phyloP scores from a whole-genome alignment of 1,139 yeast species.

The Blastobotrys serpentis region DNA sequence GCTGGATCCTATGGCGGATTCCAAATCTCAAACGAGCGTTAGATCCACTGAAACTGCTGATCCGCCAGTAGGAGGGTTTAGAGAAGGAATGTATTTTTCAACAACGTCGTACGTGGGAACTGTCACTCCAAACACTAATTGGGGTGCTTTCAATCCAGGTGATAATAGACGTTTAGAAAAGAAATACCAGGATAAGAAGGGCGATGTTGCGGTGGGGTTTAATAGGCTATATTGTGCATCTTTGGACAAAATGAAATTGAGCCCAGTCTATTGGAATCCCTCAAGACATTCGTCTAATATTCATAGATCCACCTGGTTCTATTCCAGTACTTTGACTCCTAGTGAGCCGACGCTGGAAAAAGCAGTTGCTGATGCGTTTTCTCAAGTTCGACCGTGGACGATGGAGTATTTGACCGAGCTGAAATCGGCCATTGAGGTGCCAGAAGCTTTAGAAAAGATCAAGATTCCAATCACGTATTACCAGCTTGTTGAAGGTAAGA shows the following conservation, averaged over 20 bases:
- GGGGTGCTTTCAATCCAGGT: slow-evolving; percentile 43
- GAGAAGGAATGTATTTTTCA: slow-evolving; percentile 23
- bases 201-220: slow-evolving; percentile 38
- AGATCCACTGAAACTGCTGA: slow-evolving; percentile 26
- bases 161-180: slow-evolving; percentile 33
- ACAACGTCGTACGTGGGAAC: slow-evolving; percentile 30
- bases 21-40: slow-evolving; percentile 29
- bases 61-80: not conserved
- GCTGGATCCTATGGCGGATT: slow-evolving; percentile 7
- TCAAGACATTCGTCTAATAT: slow-evolving; percentile 34
- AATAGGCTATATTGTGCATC: slow-evolving; percentile 39
- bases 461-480: slow-evolving; percentile 30
- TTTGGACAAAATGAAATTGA: slow-evolving; percentile 25
- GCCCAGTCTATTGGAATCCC: slow-evolving; percentile 42
- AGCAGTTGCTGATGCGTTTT: slow-evolving; percentile 32
- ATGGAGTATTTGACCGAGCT: slow-evolving; percentile 35
- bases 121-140: slow-evolving; percentile 32
- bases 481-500: slow-evolving; percentile 19
- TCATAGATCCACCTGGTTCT: slow-evolving; percentile 39
- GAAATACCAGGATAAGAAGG: slow-evolving; percentile 22
- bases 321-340: slow-evolving; percentile 37
- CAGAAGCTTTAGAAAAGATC: slow-evolving; percentile 36
- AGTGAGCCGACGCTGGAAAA: slow-evolving; percentile 37
- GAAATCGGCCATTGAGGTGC: slow-evolving; percentile 34
- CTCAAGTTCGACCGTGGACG: slow-evolving; percentile 37